Evolutionary conservation across 2,329 filamentous ascomycete species (phyloP).

Genomic region (Colletotrichum sp.): DNA sequence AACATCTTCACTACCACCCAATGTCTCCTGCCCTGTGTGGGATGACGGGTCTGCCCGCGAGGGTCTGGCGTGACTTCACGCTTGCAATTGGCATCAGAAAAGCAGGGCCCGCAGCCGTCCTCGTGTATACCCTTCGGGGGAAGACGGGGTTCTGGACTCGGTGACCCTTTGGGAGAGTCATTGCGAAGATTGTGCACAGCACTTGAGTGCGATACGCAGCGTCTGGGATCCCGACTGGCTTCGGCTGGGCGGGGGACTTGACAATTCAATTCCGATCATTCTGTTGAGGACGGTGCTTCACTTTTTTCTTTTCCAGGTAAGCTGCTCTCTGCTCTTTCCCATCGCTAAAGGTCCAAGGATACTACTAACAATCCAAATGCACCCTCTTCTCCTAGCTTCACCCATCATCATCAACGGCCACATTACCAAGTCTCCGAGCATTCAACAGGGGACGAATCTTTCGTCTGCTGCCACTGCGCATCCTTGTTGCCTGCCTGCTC

Average conservation of each 20-base stretch:
- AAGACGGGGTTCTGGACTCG: conserved; percentile 32
- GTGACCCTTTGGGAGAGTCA: conserved; percentile 81
- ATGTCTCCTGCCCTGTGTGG: conserved; percentile 46
- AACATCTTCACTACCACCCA: conserved; percentile 73
- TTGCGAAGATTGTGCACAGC: conserved; percentile 91
- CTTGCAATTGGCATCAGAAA: conserved; percentile 95
- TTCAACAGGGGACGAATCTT: too few species aligned
- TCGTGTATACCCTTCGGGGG: conserved; percentile 30
- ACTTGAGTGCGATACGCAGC: conserved; percentile 98
- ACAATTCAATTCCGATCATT: conserved; percentile 94
- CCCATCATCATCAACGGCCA: not conserved
- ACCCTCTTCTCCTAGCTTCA: not conserved
- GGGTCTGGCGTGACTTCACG: conserved; percentile 83
- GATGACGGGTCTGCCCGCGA: conserved; percentile 74
- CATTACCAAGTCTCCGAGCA: not conserved
- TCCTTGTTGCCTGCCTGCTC: not conserved
- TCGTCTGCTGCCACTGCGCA: not conserved
- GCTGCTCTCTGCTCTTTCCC: not conserved
- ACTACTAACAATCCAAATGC: conserved; percentile 15
- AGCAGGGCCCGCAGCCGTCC: conserved; percentile 60
- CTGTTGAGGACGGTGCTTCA: conserved; percentile 76
- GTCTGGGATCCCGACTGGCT: conserved; percentile 53
- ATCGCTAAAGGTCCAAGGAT: conserved; percentile 5
- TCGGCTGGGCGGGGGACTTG: conserved; percentile 36
- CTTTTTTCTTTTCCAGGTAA: conserved; percentile 30